A percentile compares a stretch with the other conserved stretches of the same genome.
Conservation (phyloP, 352 stramenopile genomes). For the Plasmopara viticola region DNA sequence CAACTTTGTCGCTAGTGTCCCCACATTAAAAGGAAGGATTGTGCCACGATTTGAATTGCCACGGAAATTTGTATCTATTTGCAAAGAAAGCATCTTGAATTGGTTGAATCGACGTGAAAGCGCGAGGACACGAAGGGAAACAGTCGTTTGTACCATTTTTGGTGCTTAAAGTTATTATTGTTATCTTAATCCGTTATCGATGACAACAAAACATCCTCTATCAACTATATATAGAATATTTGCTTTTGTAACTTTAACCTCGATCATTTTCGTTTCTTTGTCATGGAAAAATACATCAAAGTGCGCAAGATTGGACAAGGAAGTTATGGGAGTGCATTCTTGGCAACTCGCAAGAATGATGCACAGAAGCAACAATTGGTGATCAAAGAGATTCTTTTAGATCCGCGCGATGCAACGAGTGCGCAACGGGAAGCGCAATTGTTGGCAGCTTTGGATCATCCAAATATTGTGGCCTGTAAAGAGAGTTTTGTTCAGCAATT, state of each 20-base stretch:
- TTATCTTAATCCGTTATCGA: too few relatives aligned
- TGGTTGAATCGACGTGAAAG: too few relatives aligned
- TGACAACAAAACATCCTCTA: too few relatives aligned
- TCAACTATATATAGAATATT: too few relatives aligned
- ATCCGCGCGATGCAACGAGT: slow-evolving; percentile 51
- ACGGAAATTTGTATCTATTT: too few relatives aligned
- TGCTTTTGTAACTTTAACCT: too few relatives aligned
- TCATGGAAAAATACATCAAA: slow-evolving; percentile 78
- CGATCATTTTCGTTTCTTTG: slow-evolving; percentile 5
- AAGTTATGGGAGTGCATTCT: slow-evolving; percentile 61
- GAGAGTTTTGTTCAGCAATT: slow-evolving; percentile 59
- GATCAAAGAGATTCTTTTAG: slow-evolving; percentile 71
- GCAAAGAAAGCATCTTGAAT: too few relatives aligned
- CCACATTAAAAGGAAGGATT: slow-evolving; percentile 32
- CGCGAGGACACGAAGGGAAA: too few relatives aligned
- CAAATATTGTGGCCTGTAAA: slow-evolving; percentile 78
- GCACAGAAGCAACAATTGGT: slow-evolving; percentile 39
- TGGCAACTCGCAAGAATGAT: slow-evolving; percentile 39
- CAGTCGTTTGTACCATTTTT: too few relatives aligned
- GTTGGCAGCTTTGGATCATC: slow-evolving; percentile 64
- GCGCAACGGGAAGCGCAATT: slow-evolving; percentile 64
- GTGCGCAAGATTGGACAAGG: slow-evolving; percentile 70
- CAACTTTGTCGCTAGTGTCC: slow-evolving; percentile 35
- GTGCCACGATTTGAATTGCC: slow-evolving; percentile 39
- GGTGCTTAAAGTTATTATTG: too few relatives aligned